Base-by-base conservation (phyloP, 768 basidiomycete genomes). In the Trametes villosa region DNA sequence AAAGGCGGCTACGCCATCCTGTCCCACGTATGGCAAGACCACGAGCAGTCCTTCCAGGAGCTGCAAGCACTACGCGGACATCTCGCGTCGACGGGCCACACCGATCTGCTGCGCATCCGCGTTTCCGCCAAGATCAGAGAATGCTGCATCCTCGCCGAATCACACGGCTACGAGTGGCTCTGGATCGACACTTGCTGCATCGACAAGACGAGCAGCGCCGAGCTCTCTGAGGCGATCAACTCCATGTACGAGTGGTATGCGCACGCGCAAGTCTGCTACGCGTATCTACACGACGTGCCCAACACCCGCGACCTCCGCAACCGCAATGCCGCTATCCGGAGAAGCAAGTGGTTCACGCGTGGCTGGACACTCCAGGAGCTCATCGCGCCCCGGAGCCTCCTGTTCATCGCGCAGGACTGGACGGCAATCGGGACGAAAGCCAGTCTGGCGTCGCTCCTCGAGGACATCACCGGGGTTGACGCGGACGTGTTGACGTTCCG, bases 141-240 rank as follows among this genome's bases (percentile, higher is more conserved):
- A 30, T 61, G 60, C 54, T 61, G 60, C 49, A 30, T 30, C 17
- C 54, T 61, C n/a, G 60, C 60, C 0, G 49, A 55, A 33, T 29
- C 48, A 13, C 60, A 61, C 47, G 60, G 60, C 8, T 61, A 56
- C 56, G 55, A 53, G 4, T 62, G 61, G 61, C 51, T 58, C 15
- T 62, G 60, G 60, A 62, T 57, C 33, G 60, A 62, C 44, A 57
- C 60, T 50, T 56, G 54, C 54, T 62, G 60, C 55, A 62, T 62
- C 51, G 51, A 62, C 49, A n/a, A n/a, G n/a, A n/a, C n/a, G n/a
- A n/a, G n/a, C n/a, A n/a, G n/a, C n/a, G n/a, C n/a, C n/a, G n/a
- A n/a, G n/a, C n/a, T n/a, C n/a, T n/a, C n/a, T n/a, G n/a, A n/a
- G n/a, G n/a, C n/a, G n/a, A n/a, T n/a, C n/a, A n/a, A n/a, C n/a